Conservation (phyloP, 805 yeast species). For the Ogataea corticis region DNA sequence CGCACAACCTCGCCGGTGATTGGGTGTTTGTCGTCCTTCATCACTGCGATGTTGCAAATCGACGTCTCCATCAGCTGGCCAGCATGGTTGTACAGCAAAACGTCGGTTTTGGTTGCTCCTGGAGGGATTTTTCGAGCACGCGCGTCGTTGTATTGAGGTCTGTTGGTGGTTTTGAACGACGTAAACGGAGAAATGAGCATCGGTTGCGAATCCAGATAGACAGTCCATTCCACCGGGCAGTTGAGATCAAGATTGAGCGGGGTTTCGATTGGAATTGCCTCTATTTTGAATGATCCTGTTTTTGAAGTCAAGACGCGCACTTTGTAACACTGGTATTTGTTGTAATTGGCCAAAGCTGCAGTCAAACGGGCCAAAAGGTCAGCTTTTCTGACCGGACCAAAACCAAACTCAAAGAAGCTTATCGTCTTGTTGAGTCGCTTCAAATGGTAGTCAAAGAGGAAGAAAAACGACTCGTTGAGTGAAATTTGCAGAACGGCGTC, state of each 20-base stretch:
- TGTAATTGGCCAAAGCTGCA: constrained; percentile 33
- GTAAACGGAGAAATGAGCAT: constrained; percentile 71
- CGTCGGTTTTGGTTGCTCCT: constrained; percentile 49
- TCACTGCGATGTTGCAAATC: constrained; percentile 75
- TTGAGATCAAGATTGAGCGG: constrained; percentile 9
- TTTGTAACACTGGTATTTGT: constrained; percentile 41
- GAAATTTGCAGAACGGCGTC: constrained; percentile 28
- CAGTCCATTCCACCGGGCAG: constrained; percentile 46
- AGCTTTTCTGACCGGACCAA: constrained; percentile 36
- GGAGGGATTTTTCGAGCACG: constrained; percentile 49
- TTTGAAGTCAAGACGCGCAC: constrained; percentile 46
- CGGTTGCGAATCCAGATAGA: constrained; percentile 58
- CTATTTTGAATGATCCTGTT: constrained; percentile 30
- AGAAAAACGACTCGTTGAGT: constrained; percentile 44
- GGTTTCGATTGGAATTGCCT: constrained; percentile 27
- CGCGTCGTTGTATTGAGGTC: constrained; percentile 64
- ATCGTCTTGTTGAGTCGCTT: constrained; percentile 57
- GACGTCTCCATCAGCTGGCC: constrained; percentile 77
- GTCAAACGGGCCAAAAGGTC: constrained; percentile 44
- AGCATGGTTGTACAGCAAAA: constrained; percentile 62
- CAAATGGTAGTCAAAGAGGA: constrained; percentile 64
- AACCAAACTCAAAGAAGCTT: constrained; percentile 51
- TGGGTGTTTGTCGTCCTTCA: constrained; percentile 34
- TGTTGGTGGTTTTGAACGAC: constrained; percentile 79
- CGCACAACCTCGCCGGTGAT: constrained; percentile 33